Evolutionary conservation across 2,329 filamentous ascomycete species (phyloP), one percentile per base, ranked within the genome.

Genomic region (Colletotrichum incanum): DNA sequence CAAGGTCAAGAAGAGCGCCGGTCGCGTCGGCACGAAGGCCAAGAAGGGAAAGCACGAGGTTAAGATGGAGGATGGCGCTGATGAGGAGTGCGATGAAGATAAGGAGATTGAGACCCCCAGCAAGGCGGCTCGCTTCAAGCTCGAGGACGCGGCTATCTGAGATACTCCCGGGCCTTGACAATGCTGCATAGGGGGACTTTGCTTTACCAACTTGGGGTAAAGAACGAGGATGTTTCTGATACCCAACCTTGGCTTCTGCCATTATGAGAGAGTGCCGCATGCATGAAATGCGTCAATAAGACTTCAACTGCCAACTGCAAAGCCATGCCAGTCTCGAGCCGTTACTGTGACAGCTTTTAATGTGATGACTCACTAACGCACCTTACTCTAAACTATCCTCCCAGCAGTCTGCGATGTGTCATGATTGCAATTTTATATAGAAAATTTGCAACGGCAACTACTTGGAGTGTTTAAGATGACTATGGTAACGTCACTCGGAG

Each of bases 1-100:
- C 31, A 71, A 76, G 66, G 52, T 72, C n/a, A 67, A 60, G 50
- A 76, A 76, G 54, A 18, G 39, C 2, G 39, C 73, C 1, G 72
- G 72, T 16, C 67, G 72, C 26, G 76, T 75, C 14, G 74, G 68
- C 16, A 34, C 73, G 12, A 76, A 76, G 45, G 68, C 67, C 39
- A 74, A 74, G 61, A 74, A 68, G 34, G 76, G 76, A 47, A 65
- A 68, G 54, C 66, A 60, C 16, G 75, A 75, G 45, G 50, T 67
- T 20, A 78, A 80, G 74, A 16, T 70, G 2, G 74, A 77, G 50
- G 74, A 76, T 9, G 56, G 59, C 72, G 26, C 65, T 1, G 72
- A 76, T 23, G 72, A 76, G 9, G 47, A 65, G 16, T 39, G 0
- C n/a, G 16, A 54, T 23, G 52, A 28, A 1, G 45, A 74, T 11